These are phyloP conservation scores for Lepidium aucheri DNA, from an alignment of 345 rosid species.

Conservation along the genomic window DNA sequence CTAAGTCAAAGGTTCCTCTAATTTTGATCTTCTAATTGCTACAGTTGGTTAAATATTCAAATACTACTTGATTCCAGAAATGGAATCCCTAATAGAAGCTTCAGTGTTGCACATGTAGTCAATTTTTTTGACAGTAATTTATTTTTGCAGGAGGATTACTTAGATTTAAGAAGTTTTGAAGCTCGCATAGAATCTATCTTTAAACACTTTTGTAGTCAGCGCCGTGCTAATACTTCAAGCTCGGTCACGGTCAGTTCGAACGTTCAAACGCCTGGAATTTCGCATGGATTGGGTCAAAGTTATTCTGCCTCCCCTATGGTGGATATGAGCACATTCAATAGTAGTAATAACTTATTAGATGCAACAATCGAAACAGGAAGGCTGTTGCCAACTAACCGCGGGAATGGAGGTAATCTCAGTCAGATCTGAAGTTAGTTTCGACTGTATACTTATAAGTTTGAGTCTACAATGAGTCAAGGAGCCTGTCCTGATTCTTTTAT, in stretches of 20 bases:
- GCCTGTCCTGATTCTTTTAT: not conserved
- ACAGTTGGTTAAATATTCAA: constrained; percentile 1
- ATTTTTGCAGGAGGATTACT: constrained; percentile 62
- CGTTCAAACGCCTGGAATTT: constrained; percentile 85
- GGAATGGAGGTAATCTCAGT: constrained; percentile 43
- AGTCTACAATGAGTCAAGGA: constrained; percentile 5
- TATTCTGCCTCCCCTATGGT: constrained; percentile 46
- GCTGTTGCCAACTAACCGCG: constrained; percentile 45
- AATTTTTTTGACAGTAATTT: constrained; percentile 1
- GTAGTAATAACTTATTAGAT: constrained; percentile 41
- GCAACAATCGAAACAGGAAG: constrained; percentile 41
- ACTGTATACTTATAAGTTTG: constrained; percentile 4
- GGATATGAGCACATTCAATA: constrained; percentile 37
- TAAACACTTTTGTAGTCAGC: constrained; percentile 33
- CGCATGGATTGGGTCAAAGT: constrained; percentile 46
- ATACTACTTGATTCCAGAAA: not conserved
- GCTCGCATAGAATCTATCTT: constrained; percentile 43
- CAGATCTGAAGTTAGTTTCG: constrained; percentile 39
- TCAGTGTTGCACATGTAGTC: not conserved
- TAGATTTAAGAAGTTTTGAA: constrained; percentile 56
- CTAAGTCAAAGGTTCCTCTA: constrained; percentile 52
- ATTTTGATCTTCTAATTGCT: constrained; percentile 10
- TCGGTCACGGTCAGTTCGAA: constrained; percentile 48
- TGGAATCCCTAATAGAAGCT: not conserved
- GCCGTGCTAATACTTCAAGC: constrained; percentile 47